Evolutionary conservation across 139 green algal genomes (phyloP).

Genomic region (Ettlia oleoabundans): DNA sequence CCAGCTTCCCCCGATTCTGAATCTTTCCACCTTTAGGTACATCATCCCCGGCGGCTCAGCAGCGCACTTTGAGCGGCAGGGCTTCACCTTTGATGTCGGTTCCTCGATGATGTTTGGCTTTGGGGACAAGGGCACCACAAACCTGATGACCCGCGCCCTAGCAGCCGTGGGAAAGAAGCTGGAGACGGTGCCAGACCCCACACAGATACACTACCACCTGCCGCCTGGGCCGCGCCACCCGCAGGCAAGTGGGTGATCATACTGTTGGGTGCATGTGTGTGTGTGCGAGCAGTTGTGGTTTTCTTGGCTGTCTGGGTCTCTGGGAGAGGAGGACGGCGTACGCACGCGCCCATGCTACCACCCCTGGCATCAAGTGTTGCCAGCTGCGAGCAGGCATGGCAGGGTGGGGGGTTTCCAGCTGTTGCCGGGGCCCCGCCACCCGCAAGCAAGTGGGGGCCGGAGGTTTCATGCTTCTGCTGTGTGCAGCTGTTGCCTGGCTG

Average conservation of each 20-base stretch:
- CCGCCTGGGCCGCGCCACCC: conserved; percentile 69
- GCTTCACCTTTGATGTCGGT: conserved; percentile 96
- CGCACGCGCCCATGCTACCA: no score
- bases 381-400: no score
- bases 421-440: no score
- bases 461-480: no score
- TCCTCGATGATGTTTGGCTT: conserved; percentile 98
- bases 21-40: conserved; percentile 68
- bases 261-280: background rate
- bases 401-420: no score
- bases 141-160: conserved; percentile 94
- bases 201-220: conserved; percentile 95
- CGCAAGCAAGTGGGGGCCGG: no score
- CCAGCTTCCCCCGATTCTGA: background rate
- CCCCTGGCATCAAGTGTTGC: no score
- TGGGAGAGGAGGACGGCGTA: no score
- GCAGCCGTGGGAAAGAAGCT: conserved; percentile 82
- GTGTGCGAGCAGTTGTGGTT: background rate
- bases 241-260: conserved; percentile 45
- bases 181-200: conserved; percentile 90
- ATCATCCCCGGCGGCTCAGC: conserved; percentile 91
- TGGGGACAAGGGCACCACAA: conserved; percentile 89
- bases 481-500: no score
- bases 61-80: conserved; percentile 87
- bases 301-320: background rate